Percentiles rank a stretch among this genome's conserved stretches.
These are phyloP conservation scores for Xylariaceae sp. DNA, from an alignment of 2,329 filamentous ascomycete genomes.

Conservation along the genomic window DNA sequence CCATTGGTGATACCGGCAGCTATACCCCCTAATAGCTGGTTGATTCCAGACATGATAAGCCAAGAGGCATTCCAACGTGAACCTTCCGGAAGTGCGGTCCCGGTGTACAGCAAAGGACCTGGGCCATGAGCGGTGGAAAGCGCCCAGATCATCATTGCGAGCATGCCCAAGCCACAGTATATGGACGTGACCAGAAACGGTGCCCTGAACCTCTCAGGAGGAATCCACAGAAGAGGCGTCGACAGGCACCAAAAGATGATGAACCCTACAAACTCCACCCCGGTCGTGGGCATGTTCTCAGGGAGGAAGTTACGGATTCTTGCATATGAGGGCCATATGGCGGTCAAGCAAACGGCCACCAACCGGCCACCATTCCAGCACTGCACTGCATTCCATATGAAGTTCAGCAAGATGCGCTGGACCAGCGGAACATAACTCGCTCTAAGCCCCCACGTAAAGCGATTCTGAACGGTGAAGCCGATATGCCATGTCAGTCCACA, in stretches of 20 bases:
- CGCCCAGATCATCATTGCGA: constrained; percentile 43
- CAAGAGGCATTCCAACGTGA: constrained; percentile 36
- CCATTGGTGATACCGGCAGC: constrained; percentile 31
- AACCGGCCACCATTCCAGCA: constrained; percentile 34
- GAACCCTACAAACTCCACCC: constrained; percentile 43
- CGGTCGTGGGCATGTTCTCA: constrained; percentile 30
- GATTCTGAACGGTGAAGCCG: constrained; percentile 45
- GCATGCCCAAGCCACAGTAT: constrained; percentile 41
- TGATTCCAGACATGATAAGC: constrained; percentile 41
- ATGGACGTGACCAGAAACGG: constrained; percentile 40
- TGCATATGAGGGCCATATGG: constrained; percentile 41
- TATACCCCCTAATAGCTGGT: constrained; percentile 36
- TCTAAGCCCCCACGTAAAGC: constrained; percentile 45
- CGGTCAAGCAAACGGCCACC: constrained; percentile 35
- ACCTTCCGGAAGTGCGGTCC: constrained; percentile 29
- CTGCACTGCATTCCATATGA: constrained; percentile 46
- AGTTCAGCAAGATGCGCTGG: constrained; percentile 44
- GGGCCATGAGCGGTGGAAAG: constrained; percentile 38
- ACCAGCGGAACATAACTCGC: constrained; percentile 44
- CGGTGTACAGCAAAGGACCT: constrained; percentile 37
- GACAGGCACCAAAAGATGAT: constrained; percentile 49
- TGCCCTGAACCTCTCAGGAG: constrained; percentile 44
- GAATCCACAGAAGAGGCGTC: constrained; percentile 43
- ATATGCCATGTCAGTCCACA: constrained; percentile 46
- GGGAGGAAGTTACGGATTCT: constrained; percentile 42